A percentile compares a stretch with the other conserved stretches of the same genome.
These are phyloP conservation scores for Eucalyptus tenuipes DNA, from an alignment of 345 rosid species.

Conservation along the genomic window DNA sequence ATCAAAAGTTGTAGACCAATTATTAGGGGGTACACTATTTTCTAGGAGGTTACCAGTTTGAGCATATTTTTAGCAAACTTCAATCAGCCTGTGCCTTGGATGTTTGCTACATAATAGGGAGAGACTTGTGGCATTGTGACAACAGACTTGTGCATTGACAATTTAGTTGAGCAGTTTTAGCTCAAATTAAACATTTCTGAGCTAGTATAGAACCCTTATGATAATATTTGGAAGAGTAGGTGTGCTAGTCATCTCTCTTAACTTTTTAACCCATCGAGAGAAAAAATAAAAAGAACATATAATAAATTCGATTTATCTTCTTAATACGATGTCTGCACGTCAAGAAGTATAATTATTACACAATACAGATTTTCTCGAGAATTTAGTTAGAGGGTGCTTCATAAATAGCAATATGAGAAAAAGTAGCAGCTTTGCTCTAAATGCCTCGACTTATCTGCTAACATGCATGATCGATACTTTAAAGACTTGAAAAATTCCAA, in stretches of 20 bases:
- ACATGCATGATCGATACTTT: no score
- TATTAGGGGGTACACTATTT: neutral
- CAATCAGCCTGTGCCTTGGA: neutral
- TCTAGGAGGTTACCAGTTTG: neutral
- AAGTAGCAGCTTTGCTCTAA: neutral
- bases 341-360: no score
- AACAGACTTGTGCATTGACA: accelerated
- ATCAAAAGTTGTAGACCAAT: neutral
- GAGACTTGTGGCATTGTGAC: neutral
- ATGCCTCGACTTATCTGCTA: neutral
- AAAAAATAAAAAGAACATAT: neutral
- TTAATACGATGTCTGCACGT: neutral
- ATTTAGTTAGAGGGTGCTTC: no score
- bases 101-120: neutral
- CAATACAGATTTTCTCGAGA: no score
- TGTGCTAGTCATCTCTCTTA: neutral
- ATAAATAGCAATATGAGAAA: no score
- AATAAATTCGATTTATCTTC: neutral
- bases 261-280: neutral
- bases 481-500: neutral
- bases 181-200: neutral
- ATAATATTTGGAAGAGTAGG: neutral
- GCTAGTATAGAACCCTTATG: neutral
- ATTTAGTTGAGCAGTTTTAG: neutral
- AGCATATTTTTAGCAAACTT: neutral